Evolutionary conservation across 2,329 filamentous ascomycete species (phyloP), one percentile per base, ranked within the genome.

Genomic region (Phaeophleospora eucalypticola): DNA sequence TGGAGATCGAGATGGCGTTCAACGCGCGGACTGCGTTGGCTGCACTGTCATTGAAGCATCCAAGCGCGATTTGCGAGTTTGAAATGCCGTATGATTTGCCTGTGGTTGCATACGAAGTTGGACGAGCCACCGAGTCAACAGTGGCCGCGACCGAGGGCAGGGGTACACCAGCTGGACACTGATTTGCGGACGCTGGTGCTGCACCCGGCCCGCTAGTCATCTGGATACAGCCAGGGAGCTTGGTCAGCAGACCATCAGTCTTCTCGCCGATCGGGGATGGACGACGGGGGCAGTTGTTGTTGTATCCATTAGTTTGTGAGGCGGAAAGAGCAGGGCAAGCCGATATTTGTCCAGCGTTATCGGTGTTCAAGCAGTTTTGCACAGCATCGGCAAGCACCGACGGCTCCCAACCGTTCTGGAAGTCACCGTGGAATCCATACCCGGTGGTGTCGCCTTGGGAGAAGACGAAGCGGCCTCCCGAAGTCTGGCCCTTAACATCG

Each of bases 381-480:
- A 71, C 60, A 0, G 71, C 73, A 16, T 63, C 46, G 20, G 64
- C 58, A 18, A 75, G 65, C 17, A 71, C 64, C 12, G 54, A 56
- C 43, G 63, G 57, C 43, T 76, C 65, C 69, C 72, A 76, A 16
- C 74, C 75, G 43, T 76, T 76, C 50, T 73, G 63, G 51, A 78
- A 78, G 46, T 79, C 77, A 15, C 72, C 77, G 51, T 80, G 77
- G 56, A 77, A 73, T 1, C 75, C 74, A 51, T 72, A 77, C 4
- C 76, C 75, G 3, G 72, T 77, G 4, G 68, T 65, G 49, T 77
- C 74, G 21, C 74, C 71, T 47, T 69, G 70, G 1, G 72, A 65
- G 53, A 74, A 76, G 36, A 75, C 66, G 53, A 75, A 76, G 3
- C 64, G 58, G 32, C 67, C 69, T 17, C 57, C 59, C 6, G 67